Conservation (phyloP, 2,329 filamentous ascomycete species). For the Venturia effusa region DNA sequence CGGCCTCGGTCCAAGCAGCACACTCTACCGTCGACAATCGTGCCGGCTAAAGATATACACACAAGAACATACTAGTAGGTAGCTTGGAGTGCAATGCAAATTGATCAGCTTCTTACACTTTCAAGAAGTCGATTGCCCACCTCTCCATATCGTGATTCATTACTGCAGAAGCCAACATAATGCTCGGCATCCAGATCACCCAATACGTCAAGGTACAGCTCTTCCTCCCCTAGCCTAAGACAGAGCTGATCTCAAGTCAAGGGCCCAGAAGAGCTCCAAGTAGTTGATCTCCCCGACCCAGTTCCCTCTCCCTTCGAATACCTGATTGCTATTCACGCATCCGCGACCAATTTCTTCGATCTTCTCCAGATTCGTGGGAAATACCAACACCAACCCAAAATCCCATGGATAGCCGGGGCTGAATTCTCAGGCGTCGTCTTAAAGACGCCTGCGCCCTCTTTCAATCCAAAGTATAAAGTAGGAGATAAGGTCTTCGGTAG, state of each 20-base stretch:
- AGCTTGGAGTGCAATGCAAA: too few species aligned
- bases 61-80: too few species aligned
- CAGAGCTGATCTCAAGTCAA: constrained; percentile 25
- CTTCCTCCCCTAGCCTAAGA: constrained; percentile 14
- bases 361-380: constrained; percentile 90
- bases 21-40: not conserved
- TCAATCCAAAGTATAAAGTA: constrained; percentile 49
- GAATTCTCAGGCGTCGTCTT: constrained; percentile 79
- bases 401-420: constrained; percentile 78
- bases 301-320: constrained; percentile 64
- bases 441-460: constrained; percentile 44
- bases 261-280: constrained; percentile 69
- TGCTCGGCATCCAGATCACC: constrained; percentile 65
- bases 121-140: not conserved
- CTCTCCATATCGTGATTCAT: not conserved
- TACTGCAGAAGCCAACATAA: constrained; percentile 23
- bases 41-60: not conserved
- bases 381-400: constrained; percentile 83
- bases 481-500: constrained; percentile 83
- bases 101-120: not conserved
- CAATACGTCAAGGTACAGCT: constrained; percentile 59
- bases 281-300: constrained; percentile 65
- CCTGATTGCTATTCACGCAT: constrained; percentile 74
- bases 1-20: not conserved
- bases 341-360: constrained; percentile 94